Evolutionary conservation across 805 yeast genomes (phyloP), one percentile per base, ranked within the genome.

Genomic region (Myxozyma monticola): DNA sequence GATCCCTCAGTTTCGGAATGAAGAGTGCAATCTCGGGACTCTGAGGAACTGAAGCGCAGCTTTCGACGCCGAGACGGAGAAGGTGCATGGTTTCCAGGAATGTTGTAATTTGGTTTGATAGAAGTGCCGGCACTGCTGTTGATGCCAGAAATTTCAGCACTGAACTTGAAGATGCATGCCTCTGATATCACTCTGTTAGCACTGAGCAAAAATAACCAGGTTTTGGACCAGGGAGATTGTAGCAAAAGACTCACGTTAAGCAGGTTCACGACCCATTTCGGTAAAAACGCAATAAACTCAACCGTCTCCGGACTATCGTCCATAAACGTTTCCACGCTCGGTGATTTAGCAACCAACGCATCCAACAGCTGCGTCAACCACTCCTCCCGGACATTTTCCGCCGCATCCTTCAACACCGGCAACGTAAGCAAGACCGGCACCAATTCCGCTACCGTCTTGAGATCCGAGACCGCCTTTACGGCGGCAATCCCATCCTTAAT

Each of bases 11-110:
- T 20, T 46, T 45, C 9, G 57, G 59, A 3, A 54, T 42, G 38
- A 42, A 47, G 20, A 49, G 37, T 22, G 45, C 45, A 18, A 54
- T 38, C 35, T 54, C 59, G 24, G 53, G 41, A 35, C 53, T 52
- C 17, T 38, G 46, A 15, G 51, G 51, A 22, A 14, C 22, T 12
- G 55, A 43, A 4, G 40, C 57, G 28, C 49, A 42, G 18, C 49
- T 45, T 30, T 54, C 59, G 21, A 47, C 57, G 18, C 46, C 47
- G n/a, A 54, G 39, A 10, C 53, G 49, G 3, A 54, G 42, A 3
- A 54, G 25, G 15, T 42, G 52, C 12, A 29, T 17, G 8, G 30
- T 12, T 12, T 42, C 49, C 14, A 25, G 29, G 6, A 34, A 3
- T 5, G 20, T 14, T 1, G 50, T 49, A 14, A 54, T 37, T 3